Conservation (phyloP, 768 basidiomycete genomes). For the Clavulina sp. region DNA sequence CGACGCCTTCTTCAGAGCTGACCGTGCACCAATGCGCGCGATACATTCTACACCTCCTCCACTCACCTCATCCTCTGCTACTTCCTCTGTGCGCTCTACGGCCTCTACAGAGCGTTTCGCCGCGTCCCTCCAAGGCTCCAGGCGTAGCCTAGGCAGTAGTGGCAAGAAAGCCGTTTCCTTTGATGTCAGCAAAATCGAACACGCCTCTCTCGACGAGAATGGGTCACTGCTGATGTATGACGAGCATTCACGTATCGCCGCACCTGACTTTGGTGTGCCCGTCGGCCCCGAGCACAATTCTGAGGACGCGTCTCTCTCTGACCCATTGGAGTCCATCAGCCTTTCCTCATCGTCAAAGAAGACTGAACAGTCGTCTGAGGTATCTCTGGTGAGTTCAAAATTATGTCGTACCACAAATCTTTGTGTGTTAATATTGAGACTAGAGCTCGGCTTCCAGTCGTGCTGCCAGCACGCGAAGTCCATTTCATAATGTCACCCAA, state of each 20-base stretch:
- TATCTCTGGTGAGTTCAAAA: not conserved
- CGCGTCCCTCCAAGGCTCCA: constrained; percentile 28
- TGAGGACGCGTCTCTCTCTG: constrained; percentile 28
- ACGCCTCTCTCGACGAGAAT: constrained; percentile 31
- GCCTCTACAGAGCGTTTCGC: constrained; percentile 34
- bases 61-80: constrained; percentile 30
- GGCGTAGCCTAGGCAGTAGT: not conserved
- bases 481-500: not conserved
- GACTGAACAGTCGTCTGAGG: not conserved
- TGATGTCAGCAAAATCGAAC: constrained; percentile 40
- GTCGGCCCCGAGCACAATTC: not conserved
- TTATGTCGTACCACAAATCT: not conserved
- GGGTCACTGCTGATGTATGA: constrained; percentile 15
- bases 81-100: constrained; percentile 32
- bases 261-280: no score
- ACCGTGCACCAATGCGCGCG: no score
- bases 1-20: not conserved
- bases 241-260: not conserved
- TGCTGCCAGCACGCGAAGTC: not conserved
- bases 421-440: not conserved
- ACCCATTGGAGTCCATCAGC: constrained; percentile 40
- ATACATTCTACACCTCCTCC: constrained; percentile 53
- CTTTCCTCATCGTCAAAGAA: not conserved
- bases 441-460: not conserved
- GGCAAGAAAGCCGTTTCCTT: constrained; percentile 32